Conservation (phyloP, 1,284 basidiomycete genomes). For the Albatrellus sp. region DNA sequence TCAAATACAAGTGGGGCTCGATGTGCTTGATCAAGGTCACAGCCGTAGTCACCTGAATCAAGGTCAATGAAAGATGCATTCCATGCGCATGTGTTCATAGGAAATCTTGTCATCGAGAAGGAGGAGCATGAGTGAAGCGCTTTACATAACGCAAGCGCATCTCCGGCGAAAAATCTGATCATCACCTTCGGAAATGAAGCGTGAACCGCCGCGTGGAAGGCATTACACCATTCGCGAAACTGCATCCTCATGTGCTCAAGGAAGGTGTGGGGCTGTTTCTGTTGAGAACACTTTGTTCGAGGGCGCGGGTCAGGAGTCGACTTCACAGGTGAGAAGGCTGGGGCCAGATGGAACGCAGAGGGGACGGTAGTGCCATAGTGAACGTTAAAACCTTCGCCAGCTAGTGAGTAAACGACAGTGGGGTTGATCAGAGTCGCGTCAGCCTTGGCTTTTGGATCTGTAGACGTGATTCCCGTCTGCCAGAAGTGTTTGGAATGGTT, state of each 20-base stretch:
- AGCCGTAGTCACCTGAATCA: constrained; percentile 4
- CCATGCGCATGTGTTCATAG: constrained; percentile 19
- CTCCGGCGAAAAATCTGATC: constrained; percentile 25
- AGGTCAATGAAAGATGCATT: constrained; percentile 4
- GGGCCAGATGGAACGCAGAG: constrained; percentile 32
- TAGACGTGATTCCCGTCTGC: constrained; percentile 29
- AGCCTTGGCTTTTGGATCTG: constrained; percentile 14
- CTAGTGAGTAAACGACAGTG: constrained; percentile 30
- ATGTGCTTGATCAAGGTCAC: neutral
- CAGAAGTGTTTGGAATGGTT: constrained; percentile 21
- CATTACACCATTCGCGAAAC: constrained; percentile 24
- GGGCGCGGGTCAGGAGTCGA: neutral
- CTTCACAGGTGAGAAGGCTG: constrained; percentile 15
- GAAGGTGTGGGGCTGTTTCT: constrained; percentile 11
- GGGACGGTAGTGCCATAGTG: constrained; percentile 37
- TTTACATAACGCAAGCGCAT: constrained; percentile 21
- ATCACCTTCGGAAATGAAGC: constrained; percentile 6
- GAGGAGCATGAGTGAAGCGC: constrained; percentile 16
- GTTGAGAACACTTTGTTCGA: neutral
- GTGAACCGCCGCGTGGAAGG: constrained; percentile 15
- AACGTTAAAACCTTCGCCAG: constrained; percentile 28
- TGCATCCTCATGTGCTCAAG: constrained; percentile 18
- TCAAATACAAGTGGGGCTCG: constrained; percentile 10
- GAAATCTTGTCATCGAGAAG: constrained; percentile 13
- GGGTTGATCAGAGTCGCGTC: constrained; percentile 29